Conservation (phyloP, 495 filamentous ascomycete species). For the Corynascus novoguineensis region DNA sequence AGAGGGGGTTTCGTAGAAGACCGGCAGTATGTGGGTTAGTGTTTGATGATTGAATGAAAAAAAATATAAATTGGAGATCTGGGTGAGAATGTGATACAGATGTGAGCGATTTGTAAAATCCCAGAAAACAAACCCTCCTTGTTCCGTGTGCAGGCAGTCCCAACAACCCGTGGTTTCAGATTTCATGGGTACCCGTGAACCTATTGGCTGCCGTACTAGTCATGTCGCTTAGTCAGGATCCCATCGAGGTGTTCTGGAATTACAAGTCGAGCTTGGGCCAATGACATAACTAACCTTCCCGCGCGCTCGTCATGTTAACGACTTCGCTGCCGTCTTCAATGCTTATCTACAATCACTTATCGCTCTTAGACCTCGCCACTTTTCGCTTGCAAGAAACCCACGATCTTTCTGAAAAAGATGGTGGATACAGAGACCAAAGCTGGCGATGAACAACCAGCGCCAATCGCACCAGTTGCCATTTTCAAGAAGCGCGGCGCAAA, state of each 20-base stretch:
- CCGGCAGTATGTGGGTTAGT: slow-evolving; percentile 2
- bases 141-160: too few species aligned
- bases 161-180: too few species aligned
- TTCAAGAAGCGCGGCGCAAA: slow-evolving; percentile 88
- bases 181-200: too few species aligned
- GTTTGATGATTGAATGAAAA: slow-evolving; percentile 24
- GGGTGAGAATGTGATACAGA: not conserved
- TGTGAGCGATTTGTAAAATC: not conserved
- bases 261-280: not conserved
- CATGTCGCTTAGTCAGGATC: too few species aligned
- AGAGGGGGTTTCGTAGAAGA: not conserved
- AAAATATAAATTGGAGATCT: slow-evolving; percentile 21
- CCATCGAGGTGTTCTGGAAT: too few species aligned
- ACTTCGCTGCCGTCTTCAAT: not conserved
- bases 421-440: slow-evolving; percentile 25
- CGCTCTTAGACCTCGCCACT: not conserved
- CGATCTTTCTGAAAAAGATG: slow-evolving; percentile 10
- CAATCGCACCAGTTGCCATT: slow-evolving; percentile 48
- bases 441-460: slow-evolving; percentile 17
- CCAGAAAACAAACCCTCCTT: too few species aligned
- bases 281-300: not conserved
- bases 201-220: too few species aligned
- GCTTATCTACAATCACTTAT: not conserved
- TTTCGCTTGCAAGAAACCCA: not conserved
- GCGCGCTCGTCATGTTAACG: too few species aligned